A percentile compares a stretch with the other conserved stretches of the same genome.
phyloP scores from a whole-genome alignment of 1,284 basidiomycete genomes.

The Polyporus tsugae region DNA sequence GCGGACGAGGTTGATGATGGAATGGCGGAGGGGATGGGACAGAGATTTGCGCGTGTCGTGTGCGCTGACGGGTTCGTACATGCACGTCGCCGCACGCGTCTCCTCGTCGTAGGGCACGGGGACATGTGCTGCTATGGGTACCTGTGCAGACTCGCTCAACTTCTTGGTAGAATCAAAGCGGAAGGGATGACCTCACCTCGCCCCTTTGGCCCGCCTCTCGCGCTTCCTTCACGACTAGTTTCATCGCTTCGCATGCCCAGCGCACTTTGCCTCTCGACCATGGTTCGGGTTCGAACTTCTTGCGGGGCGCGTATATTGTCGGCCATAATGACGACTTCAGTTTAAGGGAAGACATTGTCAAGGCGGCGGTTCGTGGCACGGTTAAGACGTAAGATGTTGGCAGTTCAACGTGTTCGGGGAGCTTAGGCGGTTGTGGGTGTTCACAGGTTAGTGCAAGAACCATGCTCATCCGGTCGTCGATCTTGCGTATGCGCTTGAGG shows the following conservation, averaged over 20 bases:
- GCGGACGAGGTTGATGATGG: slow-evolving; percentile 81
- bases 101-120: slow-evolving; percentile 63
- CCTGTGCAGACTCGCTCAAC: slow-evolving; percentile 46
- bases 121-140: slow-evolving; percentile 82
- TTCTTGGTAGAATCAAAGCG: neutral
- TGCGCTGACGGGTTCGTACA: slow-evolving; percentile 59
- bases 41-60: slow-evolving; percentile 76
- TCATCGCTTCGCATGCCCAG: slow-evolving; percentile 82
- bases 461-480: slow-evolving; percentile 55
- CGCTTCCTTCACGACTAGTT: slow-evolving; percentile 59
- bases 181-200: slow-evolving; percentile 57
- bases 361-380: slow-evolving; percentile 79
- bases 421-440: slow-evolving; percentile 34
- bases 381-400: slow-evolving; percentile 58
- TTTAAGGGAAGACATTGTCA: slow-evolving; percentile 71
- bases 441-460: slow-evolving; percentile 53
- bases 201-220: slow-evolving; percentile 53
- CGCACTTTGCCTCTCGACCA: slow-evolving; percentile 73
- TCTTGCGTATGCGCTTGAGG: slow-evolving; percentile 81
- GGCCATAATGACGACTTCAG: slow-evolving; percentile 84
- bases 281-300: slow-evolving; percentile 71
- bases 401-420: slow-evolving; percentile 46
- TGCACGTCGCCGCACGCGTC: slow-evolving; percentile 39
- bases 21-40: slow-evolving; percentile 83
- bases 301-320: slow-evolving; percentile 76